Percentiles rank a stretch among this genome's conserved stretches.
These are phyloP conservation scores for Hypoxylon fuscum DNA, from an alignment of 495 filamentous ascomycete genomes.

Conservation along the genomic window DNA sequence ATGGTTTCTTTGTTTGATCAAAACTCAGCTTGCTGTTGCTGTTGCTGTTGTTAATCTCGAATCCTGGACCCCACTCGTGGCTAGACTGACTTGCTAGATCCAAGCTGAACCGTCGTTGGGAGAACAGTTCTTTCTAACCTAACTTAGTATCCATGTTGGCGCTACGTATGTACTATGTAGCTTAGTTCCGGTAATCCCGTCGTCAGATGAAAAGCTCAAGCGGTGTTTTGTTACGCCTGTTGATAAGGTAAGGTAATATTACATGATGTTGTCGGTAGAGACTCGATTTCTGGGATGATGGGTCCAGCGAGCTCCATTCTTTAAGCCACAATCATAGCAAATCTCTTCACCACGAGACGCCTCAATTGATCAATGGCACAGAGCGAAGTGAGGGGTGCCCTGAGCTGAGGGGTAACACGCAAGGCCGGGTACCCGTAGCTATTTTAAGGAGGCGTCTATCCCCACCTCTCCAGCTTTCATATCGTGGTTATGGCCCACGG, in stretches of 20 bases:
- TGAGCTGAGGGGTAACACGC: constrained; percentile 37
- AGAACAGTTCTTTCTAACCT: constrained; percentile 5
- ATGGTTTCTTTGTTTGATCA: not conserved
- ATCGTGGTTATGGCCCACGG: too few relatives aligned
- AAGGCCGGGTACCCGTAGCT: constrained; percentile 24
- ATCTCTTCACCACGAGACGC: constrained; percentile 17
- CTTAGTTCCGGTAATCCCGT: constrained; percentile 21
- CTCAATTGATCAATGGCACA: constrained; percentile 25
- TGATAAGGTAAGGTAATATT: not conserved
- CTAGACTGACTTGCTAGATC: constrained; percentile 13
- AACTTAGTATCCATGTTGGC: constrained; percentile 9
- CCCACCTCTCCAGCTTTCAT: constrained; percentile 34
- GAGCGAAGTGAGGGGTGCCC: constrained; percentile 18
- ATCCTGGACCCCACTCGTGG: constrained; percentile 10
- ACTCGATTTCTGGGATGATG: constrained; percentile 4
- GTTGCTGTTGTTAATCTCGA: constrained; percentile 1
- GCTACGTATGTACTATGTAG: constrained; percentile 16
- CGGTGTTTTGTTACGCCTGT: constrained; percentile 4
- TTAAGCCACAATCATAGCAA: constrained; percentile 28
- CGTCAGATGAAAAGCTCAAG: not conserved
- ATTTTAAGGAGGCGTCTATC: constrained; percentile 34
- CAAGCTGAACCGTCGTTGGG: constrained; percentile 8
- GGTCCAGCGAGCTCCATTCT: constrained; percentile 22
- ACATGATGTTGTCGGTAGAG: not conserved
- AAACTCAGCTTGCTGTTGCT: constrained; percentile 1